phyloP scores from a whole-genome alignment of 352 stramenopile genomes.

The Phytophthora crassamura region DNA sequence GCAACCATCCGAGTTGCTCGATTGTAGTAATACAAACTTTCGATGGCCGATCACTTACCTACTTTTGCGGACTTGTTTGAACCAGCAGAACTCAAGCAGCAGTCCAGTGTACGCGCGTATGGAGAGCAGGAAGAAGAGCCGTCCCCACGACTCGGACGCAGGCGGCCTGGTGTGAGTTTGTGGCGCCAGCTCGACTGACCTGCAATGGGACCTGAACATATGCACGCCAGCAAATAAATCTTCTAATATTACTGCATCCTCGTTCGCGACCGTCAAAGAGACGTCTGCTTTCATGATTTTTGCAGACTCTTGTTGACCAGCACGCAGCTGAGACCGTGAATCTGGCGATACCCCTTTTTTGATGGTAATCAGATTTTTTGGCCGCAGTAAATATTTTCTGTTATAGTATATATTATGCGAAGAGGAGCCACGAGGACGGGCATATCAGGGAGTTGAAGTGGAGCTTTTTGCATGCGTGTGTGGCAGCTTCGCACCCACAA shows the following conservation, averaged over 20 bases:
- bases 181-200: constrained; percentile 18
- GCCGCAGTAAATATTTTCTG: background rate
- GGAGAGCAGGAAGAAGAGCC: constrained; percentile 21
- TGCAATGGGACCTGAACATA: background rate
- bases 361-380: constrained; percentile 22
- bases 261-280: background rate
- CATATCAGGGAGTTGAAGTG: too few species aligned
- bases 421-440: too few species aligned
- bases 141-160: constrained; percentile 10
- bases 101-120: constrained; percentile 25
- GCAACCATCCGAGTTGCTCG: constrained; percentile 1
- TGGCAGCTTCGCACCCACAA: too few species aligned
- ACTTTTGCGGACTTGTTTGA: constrained; percentile 14
- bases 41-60: constrained; percentile 28
- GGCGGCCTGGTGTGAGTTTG: constrained; percentile 39
- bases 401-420: background rate
- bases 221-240: background rate
- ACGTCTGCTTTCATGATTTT: background rate
- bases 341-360: constrained; percentile 1
- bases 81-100: constrained; percentile 12
- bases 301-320: constrained; percentile 26
- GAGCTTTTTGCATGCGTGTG: too few species aligned
- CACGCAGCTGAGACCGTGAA: constrained; percentile 18
- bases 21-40: constrained; percentile 49
- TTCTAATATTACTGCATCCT: background rate